Evolutionary conservation across 768 basidiomycete genomes (phyloP), one percentile per base, ranked within the genome.

Genomic region (Trametes meyenii): DNA sequence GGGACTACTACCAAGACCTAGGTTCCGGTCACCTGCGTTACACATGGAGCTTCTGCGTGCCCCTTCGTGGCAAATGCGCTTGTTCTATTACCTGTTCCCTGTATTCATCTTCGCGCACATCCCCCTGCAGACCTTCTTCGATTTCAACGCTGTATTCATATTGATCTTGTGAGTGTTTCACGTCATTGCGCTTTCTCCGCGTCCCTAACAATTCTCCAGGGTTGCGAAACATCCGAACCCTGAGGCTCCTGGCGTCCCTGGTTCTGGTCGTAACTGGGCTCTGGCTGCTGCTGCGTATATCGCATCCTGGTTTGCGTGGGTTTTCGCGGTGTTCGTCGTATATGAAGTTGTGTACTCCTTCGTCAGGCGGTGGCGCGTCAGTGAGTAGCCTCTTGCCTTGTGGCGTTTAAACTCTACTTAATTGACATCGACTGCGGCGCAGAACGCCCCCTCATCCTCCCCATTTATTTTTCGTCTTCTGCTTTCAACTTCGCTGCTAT

Each of bases 141-240:
- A 96, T 70, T 93, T 94, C 73, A 94, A 95, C 72, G 86, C 88
- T 67, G 86, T 89, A 65, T 96, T 86, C 76, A 86, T 94, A 66
- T 73, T 95, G 67, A 71, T 94, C 43, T 86, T 93, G 92, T 94
- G 70, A 77, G 93, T 87, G 46, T 38, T 38, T 44, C 39, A 16
- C 50, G 5, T 26, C 61, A 12, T 62, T 53, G 58, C n/a, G 43
- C 39, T 55, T 53, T 44, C 50, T 48, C 48, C 24, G 36, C 23
- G 16, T 40, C 10, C 59, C 45, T 17, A 38, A 66, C 60, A 42
- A 33, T 49, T 17, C 33, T 48, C 35, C 1, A 67, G 92, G 76
- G 84, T 90, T 66, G 84, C 90, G 26, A 87, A 85, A 72, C 82
- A 83, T 70, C 92, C 92, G 2, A 86, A 87, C 69, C 85, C 90